These are phyloP conservation scores for Amphibolis antarctica DNA, from an alignment of 106 monocot genomes.

Conservation along the genomic window DNA sequence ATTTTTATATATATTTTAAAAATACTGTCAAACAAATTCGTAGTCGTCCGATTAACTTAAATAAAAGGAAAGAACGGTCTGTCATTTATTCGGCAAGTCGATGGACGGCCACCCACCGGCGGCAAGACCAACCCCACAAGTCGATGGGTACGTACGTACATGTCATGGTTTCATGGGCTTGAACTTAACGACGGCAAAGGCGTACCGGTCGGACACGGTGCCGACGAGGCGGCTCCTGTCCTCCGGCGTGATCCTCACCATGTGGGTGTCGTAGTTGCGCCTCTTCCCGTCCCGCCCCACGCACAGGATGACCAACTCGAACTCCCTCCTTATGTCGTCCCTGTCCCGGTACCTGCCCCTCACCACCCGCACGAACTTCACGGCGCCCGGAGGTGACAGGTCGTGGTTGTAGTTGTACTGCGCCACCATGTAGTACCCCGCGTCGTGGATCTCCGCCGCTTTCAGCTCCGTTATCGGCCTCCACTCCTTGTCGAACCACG, in stretches of 20 bases:
- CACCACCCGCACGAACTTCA: background rate
- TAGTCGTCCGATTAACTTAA: too few relatives aligned
- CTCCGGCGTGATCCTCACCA: background rate
- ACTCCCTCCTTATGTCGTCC: background rate
- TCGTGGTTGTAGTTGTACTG: background rate
- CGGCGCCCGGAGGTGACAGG: background rate
- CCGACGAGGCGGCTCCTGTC: background rate
- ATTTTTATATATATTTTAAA: too few relatives aligned
- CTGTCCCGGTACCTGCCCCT: background rate
- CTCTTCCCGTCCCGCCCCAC: background rate
- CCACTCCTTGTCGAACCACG: conserved; percentile 1
- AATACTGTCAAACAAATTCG: too few relatives aligned
- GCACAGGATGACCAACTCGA: background rate
- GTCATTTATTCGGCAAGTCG: too few relatives aligned
- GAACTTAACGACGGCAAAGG: background rate
- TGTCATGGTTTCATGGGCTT: background rate
- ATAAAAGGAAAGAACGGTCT: too few relatives aligned
- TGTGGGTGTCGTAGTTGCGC: background rate
- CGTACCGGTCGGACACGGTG: background rate
- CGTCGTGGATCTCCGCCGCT: background rate
- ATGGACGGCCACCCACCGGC: too few relatives aligned
- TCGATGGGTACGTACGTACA: too few relatives aligned
- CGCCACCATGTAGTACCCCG: background rate
- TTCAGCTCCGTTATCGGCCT: background rate
- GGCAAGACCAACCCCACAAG: too few relatives aligned